Evolutionary conservation across 805 yeast genomes (phyloP), one percentile per base, ranked within the genome.

Genomic region (Candida jianshihensis): DNA sequence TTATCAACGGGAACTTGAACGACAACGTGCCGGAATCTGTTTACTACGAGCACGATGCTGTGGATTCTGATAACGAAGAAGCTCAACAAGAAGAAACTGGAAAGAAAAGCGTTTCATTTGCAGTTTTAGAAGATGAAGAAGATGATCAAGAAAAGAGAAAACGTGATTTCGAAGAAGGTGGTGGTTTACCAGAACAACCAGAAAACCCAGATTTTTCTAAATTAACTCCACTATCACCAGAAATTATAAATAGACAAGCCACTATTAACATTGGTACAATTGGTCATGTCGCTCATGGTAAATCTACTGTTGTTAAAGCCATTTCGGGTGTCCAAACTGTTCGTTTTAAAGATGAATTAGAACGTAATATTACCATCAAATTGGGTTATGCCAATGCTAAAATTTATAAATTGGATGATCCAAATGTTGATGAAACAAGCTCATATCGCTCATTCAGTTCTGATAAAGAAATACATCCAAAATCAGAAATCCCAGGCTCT

Each of bases 301-400:
- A 87, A 63, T 78, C 88, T 39, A 87, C 96, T 10, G 96, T 87
- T 26, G 96, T 87, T 30, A 81, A 89, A 64, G 96, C 96, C 46
- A 92, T 92, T 49, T 89, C 97, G 3, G 97, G 98, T 44, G 97
- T 94, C 31, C 98, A 94, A 63, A 92, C 99, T 16, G 99, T 92
- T 46, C 83, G 99, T 68, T 92, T 92, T 75, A 92, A 92, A 73
- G 95, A 90, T 68, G 99, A 92, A 70, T 75, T 92, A 59, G 98
- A 92, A 73, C 87, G 99, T 77, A 92, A 92, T 56, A 92, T 92
- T 71, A 92, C 99, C 55, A 92, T 92, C 62, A 92, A 94, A 66
- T 75, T 92, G 54, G 99, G 99, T 61, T 92, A 92, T 57, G 99
- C 99, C 49, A 92, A 92, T 60, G 99, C 99, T 38, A 92, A 92